Conservation (phyloP, 805 yeast genomes). For the Candida maris region DNA sequence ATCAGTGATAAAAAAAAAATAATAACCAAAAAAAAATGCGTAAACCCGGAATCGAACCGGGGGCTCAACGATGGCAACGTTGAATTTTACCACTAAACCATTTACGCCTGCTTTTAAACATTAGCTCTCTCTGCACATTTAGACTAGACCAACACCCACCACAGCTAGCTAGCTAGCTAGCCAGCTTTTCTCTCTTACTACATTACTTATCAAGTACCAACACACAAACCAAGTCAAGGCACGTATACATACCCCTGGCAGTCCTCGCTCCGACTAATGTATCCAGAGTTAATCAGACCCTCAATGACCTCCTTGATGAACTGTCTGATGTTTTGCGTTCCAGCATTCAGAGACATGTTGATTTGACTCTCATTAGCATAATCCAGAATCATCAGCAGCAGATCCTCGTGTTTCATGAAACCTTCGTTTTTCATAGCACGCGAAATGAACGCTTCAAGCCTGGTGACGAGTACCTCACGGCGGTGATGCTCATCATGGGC, state of each 20-base stretch:
- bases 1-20: not conserved
- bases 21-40: constrained; percentile 11
- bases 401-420: constrained; percentile 24
- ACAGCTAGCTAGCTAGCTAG: too few relatives aligned
- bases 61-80: constrained; percentile 27
- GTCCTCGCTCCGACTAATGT: constrained; percentile 22
- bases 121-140: too few relatives aligned
- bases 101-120: too few relatives aligned
- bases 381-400: constrained; percentile 31
- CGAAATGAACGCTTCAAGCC: constrained; percentile 15
- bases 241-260: constrained; percentile 14
- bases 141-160: too few relatives aligned
- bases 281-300: constrained; percentile 35
- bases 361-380: constrained; percentile 6
- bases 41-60: constrained; percentile 27
- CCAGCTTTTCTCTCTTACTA: too few relatives aligned
- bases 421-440: constrained; percentile 33
- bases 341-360: constrained; percentile 1
- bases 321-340: constrained; percentile 6
- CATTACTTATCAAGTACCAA: too few relatives aligned
- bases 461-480: constrained; percentile 11
- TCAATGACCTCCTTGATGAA: constrained; percentile 32
- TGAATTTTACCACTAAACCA: constrained; percentile 26
- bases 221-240: constrained; percentile 7
- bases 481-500: constrained; percentile 1